phyloP scores from a whole-genome alignment of 805 yeast genomes.

The Candida boleticola region DNA sequence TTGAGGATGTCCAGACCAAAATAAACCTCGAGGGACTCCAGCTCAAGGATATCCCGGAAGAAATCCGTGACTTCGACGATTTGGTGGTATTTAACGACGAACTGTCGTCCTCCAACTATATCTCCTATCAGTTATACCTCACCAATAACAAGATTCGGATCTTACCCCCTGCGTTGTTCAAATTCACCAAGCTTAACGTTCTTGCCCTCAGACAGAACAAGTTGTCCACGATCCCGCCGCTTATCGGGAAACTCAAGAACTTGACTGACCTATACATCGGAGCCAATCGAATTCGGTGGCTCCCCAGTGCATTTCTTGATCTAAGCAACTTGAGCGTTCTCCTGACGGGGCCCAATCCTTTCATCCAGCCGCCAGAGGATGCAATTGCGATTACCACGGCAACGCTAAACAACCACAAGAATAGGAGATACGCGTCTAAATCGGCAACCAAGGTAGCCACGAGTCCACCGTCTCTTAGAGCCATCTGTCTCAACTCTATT shows the following conservation, averaged over 20 bases:
- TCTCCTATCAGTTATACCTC: conserved; percentile 47
- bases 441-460: conserved; percentile 18
- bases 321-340: conserved; percentile 42
- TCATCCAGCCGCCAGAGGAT: conserved; percentile 22
- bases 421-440: conserved; percentile 23
- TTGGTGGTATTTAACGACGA: conserved; percentile 42
- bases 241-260: conserved; percentile 38
- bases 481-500: conserved; percentile 46
- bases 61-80: conserved; percentile 54
- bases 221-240: conserved; percentile 46
- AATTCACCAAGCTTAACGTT: conserved; percentile 49
- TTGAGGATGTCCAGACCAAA: conserved; percentile 46
- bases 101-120: conserved; percentile 14
- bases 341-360: conserved; percentile 58
- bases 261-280: conserved; percentile 53
- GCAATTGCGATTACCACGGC: conserved; percentile 18
- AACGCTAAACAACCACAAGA: conserved; percentile 25
- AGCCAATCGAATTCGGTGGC: conserved; percentile 46
- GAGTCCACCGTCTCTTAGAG: conserved; percentile 43
- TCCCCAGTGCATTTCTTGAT: conserved; percentile 54
- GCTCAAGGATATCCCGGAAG: conserved; percentile 52
- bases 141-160: conserved; percentile 48
- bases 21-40: conserved; percentile 48
- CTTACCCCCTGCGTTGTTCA: conserved; percentile 50
- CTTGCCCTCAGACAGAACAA: conserved; percentile 52